Conservation (phyloP, 495 filamentous ascomycete species). For the Pseudomonodictys pantanalensis region DNA sequence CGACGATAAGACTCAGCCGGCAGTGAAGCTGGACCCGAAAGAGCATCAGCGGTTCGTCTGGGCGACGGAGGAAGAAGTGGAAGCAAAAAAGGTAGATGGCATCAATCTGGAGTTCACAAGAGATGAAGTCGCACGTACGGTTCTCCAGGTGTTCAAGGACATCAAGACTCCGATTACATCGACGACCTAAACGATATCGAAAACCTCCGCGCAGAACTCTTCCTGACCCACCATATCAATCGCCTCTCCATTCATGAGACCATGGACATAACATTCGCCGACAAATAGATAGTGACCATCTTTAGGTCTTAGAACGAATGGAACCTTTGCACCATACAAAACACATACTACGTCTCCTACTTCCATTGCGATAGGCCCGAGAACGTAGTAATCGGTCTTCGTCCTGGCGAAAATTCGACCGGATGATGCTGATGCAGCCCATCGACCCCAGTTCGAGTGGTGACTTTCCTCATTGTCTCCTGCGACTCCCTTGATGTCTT, state of each 20-base stretch:
- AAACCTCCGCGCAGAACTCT: not conserved
- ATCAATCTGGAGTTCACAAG: not conserved
- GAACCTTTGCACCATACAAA: conserved; percentile 4
- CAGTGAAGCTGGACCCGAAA: conserved; percentile 40
- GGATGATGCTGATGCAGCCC: not conserved
- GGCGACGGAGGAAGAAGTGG: conserved; percentile 46
- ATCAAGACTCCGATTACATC: not conserved
- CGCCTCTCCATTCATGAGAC: not conserved
- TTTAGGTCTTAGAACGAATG: not conserved
- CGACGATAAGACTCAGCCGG: not conserved
- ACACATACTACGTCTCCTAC: conserved; percentile 6
- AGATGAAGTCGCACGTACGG: not conserved
- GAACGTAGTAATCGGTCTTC: not conserved
- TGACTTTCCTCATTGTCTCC: not conserved
- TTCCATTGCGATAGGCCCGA: not conserved
- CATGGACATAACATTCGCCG: not conserved
- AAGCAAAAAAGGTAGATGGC: not conserved
- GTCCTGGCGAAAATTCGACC: not conserved
- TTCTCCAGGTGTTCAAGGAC: not conserved
- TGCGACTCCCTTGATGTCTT: not conserved
- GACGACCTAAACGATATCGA: not conserved
- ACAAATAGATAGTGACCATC: not conserved
- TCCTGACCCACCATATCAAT: not conserved
- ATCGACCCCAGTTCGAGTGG: not conserved
- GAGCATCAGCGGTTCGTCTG: conserved; percentile 51